Evolutionary conservation across 352 stramenopile species (phyloP).

Genomic region (Elongisporangium undulatum): DNA sequence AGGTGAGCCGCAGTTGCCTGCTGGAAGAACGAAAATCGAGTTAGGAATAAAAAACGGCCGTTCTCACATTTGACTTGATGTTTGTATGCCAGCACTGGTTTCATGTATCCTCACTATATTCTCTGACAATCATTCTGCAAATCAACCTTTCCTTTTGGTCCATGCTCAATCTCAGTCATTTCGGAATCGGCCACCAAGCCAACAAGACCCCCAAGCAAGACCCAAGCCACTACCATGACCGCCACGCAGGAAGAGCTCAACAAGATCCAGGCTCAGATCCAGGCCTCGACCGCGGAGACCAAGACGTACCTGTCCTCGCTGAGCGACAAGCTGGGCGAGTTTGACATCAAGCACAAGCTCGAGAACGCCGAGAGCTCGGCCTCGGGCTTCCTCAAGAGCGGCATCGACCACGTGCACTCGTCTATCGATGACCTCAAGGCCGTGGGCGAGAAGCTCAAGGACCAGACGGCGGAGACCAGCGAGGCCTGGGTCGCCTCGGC

Average conservation of each 20-base stretch:
- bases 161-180: no score
- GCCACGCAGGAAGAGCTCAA: slow-evolving; percentile 14
- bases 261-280: slow-evolving; percentile 14
- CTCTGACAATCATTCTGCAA: background rate
- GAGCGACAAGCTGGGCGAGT: slow-evolving; percentile 18
- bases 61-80: background rate
- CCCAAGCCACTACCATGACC: background rate
- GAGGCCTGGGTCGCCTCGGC: slow-evolving; percentile 3
- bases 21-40: background rate
- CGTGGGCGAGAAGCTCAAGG: slow-evolving; percentile 14
- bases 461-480: slow-evolving; percentile 10
- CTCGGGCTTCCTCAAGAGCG: slow-evolving; percentile 5
- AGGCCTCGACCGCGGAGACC: slow-evolving; percentile 26
- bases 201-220: background rate
- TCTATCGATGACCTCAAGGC: slow-evolving; percentile 9
- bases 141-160: background rate
- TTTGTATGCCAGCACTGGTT: background rate
- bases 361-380: background rate
- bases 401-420: slow-evolving; percentile 12
- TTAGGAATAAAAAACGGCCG: background rate
- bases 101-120: background rate
- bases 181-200: background rate
- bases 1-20: background rate
- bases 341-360: slow-evolving; percentile 4
- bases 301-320: slow-evolving; percentile 11